Conservation (phyloP, 1,284 basidiomycete genomes). For the Sutorius eximius region DNA sequence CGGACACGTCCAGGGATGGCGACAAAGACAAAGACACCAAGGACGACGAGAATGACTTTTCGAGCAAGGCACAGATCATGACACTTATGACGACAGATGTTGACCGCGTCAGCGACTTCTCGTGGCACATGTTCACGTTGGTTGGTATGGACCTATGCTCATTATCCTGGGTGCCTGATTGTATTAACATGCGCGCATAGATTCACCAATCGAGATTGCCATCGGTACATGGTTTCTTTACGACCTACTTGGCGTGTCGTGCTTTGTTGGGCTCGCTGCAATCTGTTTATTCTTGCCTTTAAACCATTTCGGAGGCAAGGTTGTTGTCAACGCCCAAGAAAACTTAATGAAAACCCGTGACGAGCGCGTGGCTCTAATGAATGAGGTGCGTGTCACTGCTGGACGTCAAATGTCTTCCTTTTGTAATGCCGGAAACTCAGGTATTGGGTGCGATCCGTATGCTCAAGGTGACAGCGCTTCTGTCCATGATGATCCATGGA, state of each 20-base stretch:
- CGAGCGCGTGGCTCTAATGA: constrained; percentile 89
- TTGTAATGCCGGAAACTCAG: constrained; percentile 33
- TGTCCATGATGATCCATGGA: neutral
- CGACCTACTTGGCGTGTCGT: constrained; percentile 77
- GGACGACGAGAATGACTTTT: constrained; percentile 74
- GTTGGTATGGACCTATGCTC: constrained; percentile 43
- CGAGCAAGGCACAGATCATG: constrained; percentile 86
- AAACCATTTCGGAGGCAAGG: constrained; percentile 85
- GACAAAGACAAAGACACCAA: constrained; percentile 36
- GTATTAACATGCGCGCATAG: constrained; percentile 38
- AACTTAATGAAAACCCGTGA: constrained; percentile 92
- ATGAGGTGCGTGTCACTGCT: constrained; percentile 56
- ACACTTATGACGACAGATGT: constrained; percentile 72
- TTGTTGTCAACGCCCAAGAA: constrained; percentile 83
- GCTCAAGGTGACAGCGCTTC: constrained; percentile 63
- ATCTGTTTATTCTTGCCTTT: constrained; percentile 84
- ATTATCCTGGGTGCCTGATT: neutral
- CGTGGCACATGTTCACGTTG: constrained; percentile 74
- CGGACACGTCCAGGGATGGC: constrained; percentile 22
- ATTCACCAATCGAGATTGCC: constrained; percentile 84
- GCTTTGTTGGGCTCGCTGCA: constrained; percentile 79
- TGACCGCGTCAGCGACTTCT: constrained; percentile 83
- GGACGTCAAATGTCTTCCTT: neutral
- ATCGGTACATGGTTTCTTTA: constrained; percentile 84
- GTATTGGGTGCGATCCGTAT: constrained; percentile 89